A percentile compares a stretch with the other conserved stretches of the same genome.
These are phyloP conservation scores for Filobasidium uniguttulatum DNA, from an alignment of 1,284 basidiomycete genomes.

Conservation along the genomic window DNA sequence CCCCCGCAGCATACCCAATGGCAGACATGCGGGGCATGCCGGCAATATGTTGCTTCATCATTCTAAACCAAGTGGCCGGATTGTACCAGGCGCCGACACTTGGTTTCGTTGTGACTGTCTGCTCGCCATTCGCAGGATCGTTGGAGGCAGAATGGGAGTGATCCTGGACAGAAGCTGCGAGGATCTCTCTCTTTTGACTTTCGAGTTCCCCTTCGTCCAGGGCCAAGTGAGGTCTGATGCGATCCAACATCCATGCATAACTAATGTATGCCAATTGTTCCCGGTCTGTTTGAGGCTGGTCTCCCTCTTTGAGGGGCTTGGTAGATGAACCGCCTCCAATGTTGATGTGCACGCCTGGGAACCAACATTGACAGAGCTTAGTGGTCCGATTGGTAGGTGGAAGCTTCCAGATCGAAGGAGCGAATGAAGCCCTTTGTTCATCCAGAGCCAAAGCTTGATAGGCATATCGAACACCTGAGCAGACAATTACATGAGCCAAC, in stretches of 20 bases:
- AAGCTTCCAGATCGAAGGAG: slow-evolving; percentile 7
- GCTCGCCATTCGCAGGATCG: not conserved
- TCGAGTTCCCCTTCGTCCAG: slow-evolving; percentile 2
- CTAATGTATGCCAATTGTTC: slow-evolving; percentile 7
- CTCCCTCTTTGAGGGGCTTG: not conserved
- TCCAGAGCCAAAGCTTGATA: slow-evolving; percentile 31
- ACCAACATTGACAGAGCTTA: slow-evolving; percentile 8
- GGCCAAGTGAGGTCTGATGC: slow-evolving; percentile 5
- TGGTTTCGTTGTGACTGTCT: not conserved
- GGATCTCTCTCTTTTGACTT: slow-evolving; percentile 2
- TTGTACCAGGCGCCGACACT: not conserved
- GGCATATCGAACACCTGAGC: slow-evolving; percentile 22
- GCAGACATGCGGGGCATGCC: not conserved
- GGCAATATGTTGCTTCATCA: not conserved
- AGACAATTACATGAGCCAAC: not conserved
- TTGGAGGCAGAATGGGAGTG: not conserved
- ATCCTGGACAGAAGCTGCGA: too few relatives aligned
- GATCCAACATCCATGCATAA: slow-evolving; percentile 11
- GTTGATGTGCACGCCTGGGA: slow-evolving; percentile 10
- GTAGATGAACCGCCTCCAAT: slow-evolving; percentile 4
- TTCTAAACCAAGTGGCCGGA: not conserved
- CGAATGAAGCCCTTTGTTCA: slow-evolving; percentile 22
- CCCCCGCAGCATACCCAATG: slow-evolving; percentile 6
- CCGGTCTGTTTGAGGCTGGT: not conserved
- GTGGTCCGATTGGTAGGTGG: not conserved